Evolutionary conservation across 192 early-diverging fungal species (phyloP), one percentile per base, ranked within the genome.

Genomic region (Oehlia diaphana): DNA sequence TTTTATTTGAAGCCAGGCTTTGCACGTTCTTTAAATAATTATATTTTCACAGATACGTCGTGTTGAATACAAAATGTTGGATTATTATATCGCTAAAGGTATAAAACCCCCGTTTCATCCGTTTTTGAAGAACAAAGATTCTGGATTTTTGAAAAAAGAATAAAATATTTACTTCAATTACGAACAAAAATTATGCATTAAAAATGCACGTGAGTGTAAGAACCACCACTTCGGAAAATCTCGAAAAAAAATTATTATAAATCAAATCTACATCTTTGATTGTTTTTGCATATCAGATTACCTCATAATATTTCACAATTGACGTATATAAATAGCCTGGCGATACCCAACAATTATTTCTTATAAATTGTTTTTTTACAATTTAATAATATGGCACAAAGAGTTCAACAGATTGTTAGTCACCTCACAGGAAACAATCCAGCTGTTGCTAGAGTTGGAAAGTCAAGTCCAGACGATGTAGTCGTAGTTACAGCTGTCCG

Each of bases 401-500:
- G 81, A 63, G 58, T 83, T 39, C 63, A 79, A 50, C 82, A 83
- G 53, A 81, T 83, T 63, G 35, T 63, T 1, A 75, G 79, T 33
- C 82, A 83, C 35, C 67, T 83, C 8, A 26, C 62, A 10, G n/a
- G 26, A 9, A 2, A 31, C 23, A 76, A 76, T 12, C 35, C 31
- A 19, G 26, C 21, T 6, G 19, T 63, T 63, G 50, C 74, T 47
- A 63, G 9, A 63, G 58, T 89, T 64, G 87, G 87, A 37, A 83
- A 82, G 84, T 94, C 95, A 87, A 88, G 88, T 39, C 92, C 94
- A 33, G 92, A 96, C 67, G 94, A 96, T 80, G 89, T 96, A 37
- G 94, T 96, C 47, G 91, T 96, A 61, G 89, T 95, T 83, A 81
- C 88, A 84, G 95, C 95, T 58, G 84, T 92, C 82, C 93, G 95